Evolutionary conservation across 2,329 filamentous ascomycete species (phyloP), one percentile per base, ranked within the genome.

Genomic region (Alternaria sp.): DNA sequence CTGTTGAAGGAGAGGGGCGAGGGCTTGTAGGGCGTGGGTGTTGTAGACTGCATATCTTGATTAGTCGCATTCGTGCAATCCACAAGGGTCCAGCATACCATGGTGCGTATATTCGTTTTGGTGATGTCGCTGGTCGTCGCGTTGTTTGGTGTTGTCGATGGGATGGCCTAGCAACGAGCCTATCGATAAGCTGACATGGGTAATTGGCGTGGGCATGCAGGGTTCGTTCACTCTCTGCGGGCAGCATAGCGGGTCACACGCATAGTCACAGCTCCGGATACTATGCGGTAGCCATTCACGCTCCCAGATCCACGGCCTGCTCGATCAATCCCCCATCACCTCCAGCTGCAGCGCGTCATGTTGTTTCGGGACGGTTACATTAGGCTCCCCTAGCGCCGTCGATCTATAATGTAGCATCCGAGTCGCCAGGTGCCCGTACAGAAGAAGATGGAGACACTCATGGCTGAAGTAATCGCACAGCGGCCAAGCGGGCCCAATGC

Each of bases 1-100:
- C 78, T 81, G 69, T 79, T 80, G 75, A 82, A 82, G 70, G 81
- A 81, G 64, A 83, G 79, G 19, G 78, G 78, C 13, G 79, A 81
- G 45, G 81, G 81, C 68, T 80, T 82, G 70, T 79, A 77, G 56
- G 73, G 74, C 13, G 76, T 75, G 13, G 74, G 77, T 11, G 77
- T 78, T 21, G 73, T 74, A 19, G 76, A 76, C 76, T 79, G 67
- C 28, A 57, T 53, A 13, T 49, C 11, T 17, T 5, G 5, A 6
- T 30, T 43, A 59, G 43, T 25, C 8, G 19, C 10, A 8, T 46
- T 40, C 17, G 2, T 10, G 8, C n/a, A 32, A 5, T 36, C 17
- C 6, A 5, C 8, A 26, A 47, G n/a, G 32, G 32, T 15, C 25
- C n/a, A 62, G 36, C 51, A 15, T 59, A 57, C 59, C 62, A 63